Conservation (phyloP, 495 filamentous ascomycete species). For the Neurospora sp. region DNA sequence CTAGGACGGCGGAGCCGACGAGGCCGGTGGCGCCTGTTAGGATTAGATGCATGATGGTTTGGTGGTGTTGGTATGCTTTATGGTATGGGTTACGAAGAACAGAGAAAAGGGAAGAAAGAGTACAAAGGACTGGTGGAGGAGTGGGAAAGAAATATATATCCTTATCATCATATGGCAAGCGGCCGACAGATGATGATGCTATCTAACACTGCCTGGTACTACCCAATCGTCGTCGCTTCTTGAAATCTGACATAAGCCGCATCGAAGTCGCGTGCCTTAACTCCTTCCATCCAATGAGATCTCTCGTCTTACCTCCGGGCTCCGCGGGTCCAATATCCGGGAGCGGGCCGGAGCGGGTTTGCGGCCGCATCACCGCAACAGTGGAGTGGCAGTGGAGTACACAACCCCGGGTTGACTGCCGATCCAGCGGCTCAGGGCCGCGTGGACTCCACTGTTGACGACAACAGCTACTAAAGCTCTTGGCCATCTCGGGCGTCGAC, state of each 20-base stretch:
- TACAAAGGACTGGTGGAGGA: background rate
- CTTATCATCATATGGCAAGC: background rate
- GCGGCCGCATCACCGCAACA: background rate
- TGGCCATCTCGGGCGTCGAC: background rate
- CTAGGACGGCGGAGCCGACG: slow-evolving; percentile 54
- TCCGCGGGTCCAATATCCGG: background rate
- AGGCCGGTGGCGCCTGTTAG: slow-evolving; percentile 68
- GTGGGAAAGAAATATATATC: background rate
- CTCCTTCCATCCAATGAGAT: background rate
- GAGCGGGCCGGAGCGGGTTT: background rate
- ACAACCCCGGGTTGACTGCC: background rate
- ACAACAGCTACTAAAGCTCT: background rate
- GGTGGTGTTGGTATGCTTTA: too few species aligned
- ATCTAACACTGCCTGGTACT: background rate
- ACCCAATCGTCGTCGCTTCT: background rate
- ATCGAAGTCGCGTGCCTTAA: background rate
- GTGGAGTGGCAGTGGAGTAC: background rate
- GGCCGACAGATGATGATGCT: background rate
- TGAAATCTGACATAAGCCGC: background rate
- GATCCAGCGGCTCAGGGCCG: background rate
- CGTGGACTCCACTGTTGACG: background rate
- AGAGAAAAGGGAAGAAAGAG: background rate
- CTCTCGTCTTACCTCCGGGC: background rate
- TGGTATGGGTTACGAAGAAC: background rate
- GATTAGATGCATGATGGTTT: slow-evolving; percentile 72